Evolutionary conservation across 345 rosid genomes (phyloP).

Genomic region (Boechera stricta): DNA sequence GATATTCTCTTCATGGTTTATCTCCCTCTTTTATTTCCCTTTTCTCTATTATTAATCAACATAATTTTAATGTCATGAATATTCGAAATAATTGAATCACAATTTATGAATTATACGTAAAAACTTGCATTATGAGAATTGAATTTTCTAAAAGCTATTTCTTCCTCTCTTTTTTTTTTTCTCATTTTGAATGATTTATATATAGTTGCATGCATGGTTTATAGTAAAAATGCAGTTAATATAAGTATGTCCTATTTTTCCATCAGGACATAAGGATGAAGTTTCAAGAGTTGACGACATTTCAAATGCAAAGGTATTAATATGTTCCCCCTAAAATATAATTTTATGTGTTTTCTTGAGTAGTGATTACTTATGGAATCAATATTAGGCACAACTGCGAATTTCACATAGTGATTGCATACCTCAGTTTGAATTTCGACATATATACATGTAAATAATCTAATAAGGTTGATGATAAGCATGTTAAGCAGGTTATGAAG

Average conservation of each 20-base stretch:
- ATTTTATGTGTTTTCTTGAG: neutral
- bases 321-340: neutral
- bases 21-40: neutral
- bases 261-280: slow-evolving; percentile 33
- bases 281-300: slow-evolving; percentile 24
- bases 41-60: neutral
- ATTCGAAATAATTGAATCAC: neutral
- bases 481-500: slow-evolving; percentile 20
- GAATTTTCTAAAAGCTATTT: neutral
- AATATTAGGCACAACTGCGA: neutral
- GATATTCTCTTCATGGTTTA: slow-evolving; percentile 38
- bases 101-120: slow-evolving; percentile 5
- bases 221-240: neutral
- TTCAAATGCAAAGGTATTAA: slow-evolving; percentile 39
- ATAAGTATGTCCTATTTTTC: neutral
- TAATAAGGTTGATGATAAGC: slow-evolving; percentile 10
- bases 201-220: neutral
- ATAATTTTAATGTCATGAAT: neutral
- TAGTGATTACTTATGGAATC: slow-evolving; percentile 6
- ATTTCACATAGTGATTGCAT: neutral
- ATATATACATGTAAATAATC: neutral
- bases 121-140: slow-evolving; percentile 13
- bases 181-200: slow-evolving; percentile 11
- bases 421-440: neutral
- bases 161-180: neutral